Conservation (phyloP, 345 rosid genomes). For the Bruguiera parviflora region DNA sequence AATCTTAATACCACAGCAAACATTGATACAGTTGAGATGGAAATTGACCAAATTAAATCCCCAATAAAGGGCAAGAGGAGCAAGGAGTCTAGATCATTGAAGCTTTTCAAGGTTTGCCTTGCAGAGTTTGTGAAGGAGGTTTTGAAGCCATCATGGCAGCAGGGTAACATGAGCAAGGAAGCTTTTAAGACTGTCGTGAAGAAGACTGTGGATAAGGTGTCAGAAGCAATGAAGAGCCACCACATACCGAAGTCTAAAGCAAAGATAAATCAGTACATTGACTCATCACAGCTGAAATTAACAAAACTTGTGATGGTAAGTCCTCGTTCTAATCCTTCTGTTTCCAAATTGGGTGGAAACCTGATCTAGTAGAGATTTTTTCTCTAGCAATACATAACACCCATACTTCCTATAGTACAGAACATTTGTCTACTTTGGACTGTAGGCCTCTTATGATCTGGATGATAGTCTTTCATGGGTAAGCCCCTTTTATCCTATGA, state of each 20-base stretch:
- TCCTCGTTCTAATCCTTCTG: conserved; percentile 6
- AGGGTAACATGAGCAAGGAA: conserved; percentile 96
- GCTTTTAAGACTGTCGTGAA: conserved; percentile 88
- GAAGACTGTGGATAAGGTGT: conserved; percentile 85
- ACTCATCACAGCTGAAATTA: conserved; percentile 62
- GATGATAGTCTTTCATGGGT: no score
- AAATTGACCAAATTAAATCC: conserved; percentile 54
- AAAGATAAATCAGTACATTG: conserved; percentile 77
- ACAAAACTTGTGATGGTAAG: conserved; percentile 93
- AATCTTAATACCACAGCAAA: conserved; percentile 32
- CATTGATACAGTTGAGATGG: conserved; percentile 37
- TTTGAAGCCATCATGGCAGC: conserved; percentile 85
- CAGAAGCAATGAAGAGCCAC: conserved; percentile 70
- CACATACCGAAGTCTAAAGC: conserved; percentile 75
- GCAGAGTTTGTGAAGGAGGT: conserved; percentile 91
- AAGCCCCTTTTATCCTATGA: no score
- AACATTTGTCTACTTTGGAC: no score
- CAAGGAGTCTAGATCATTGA: conserved; percentile 64
- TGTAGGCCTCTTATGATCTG: no score
- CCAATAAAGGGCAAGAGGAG: conserved; percentile 47
- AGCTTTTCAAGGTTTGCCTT: conserved; percentile 66
- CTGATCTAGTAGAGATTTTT: not conserved
- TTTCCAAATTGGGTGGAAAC: not conserved
- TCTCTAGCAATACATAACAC: not conserved
- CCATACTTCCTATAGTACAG: no score